These are phyloP conservation scores for Phialemoniopsis sp. DNA, from an alignment of 2,329 filamentous ascomycete species.

Conservation along the genomic window DNA sequence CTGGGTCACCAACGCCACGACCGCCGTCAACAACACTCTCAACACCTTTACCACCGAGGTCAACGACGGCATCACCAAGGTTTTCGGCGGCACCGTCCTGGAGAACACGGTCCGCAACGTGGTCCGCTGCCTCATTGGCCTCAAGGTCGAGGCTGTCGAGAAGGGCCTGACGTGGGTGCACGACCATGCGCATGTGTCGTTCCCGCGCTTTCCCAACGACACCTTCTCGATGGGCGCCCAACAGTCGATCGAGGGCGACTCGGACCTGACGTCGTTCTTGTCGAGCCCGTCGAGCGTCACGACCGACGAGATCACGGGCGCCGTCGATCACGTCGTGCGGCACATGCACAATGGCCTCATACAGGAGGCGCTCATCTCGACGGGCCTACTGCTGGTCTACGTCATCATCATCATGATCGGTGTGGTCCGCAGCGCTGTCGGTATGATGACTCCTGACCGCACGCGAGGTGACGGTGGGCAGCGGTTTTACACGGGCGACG, in stretches of 20 bases:
- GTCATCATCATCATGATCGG: slow-evolving; percentile 73
- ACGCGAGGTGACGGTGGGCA: slow-evolving; percentile 56
- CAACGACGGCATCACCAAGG: slow-evolving; percentile 65
- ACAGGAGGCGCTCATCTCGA: slow-evolving; percentile 77
- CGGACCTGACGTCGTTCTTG: slow-evolving; percentile 66
- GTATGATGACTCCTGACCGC: slow-evolving; percentile 57
- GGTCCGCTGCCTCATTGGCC: slow-evolving; percentile 78
- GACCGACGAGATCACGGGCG: slow-evolving; percentile 76
- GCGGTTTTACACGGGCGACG: slow-evolving; percentile 20
- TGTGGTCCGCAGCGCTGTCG: slow-evolving; percentile 58
- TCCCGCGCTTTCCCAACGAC: slow-evolving; percentile 74
- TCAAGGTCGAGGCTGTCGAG: slow-evolving; percentile 82
- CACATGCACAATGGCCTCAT: slow-evolving; percentile 65
- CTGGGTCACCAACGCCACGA: slow-evolving; percentile 81
- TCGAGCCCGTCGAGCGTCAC: slow-evolving; percentile 70
- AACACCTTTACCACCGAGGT: slow-evolving; percentile 79
- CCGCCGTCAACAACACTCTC: slow-evolving; percentile 79
- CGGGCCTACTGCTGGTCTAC: slow-evolving; percentile 71
- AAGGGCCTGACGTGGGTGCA: slow-evolving; percentile 91
- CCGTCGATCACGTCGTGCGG: slow-evolving; percentile 65
- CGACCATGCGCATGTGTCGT: slow-evolving; percentile 76
- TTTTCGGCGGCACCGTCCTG: slow-evolving; percentile 80
- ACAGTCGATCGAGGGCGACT: slow-evolving; percentile 53
- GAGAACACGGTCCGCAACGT: slow-evolving; percentile 75
- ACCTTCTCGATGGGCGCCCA: slow-evolving; percentile 79